These are phyloP conservation scores for Sporothrix schenckii DNA, from an alignment of 2,329 filamentous ascomycete genomes.

Conservation along the genomic window DNA sequence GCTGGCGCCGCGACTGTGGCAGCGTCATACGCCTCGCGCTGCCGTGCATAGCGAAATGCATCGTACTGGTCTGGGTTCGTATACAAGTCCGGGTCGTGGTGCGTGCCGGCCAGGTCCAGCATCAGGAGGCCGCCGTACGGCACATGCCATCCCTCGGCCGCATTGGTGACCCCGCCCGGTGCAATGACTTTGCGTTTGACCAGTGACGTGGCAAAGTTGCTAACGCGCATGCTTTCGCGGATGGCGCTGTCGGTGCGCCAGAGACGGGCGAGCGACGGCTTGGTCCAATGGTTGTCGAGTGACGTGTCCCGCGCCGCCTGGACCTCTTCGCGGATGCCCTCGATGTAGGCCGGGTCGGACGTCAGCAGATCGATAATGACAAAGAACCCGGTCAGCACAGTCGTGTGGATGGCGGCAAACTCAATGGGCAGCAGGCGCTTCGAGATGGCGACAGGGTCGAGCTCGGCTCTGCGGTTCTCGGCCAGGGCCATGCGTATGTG, in stretches of 20 bases:
- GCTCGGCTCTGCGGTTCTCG: constrained; percentile 50
- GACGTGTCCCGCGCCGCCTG: constrained; percentile 38
- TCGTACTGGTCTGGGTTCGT: constrained; percentile 50
- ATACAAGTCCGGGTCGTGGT: constrained; percentile 53
- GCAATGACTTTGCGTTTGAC: constrained; percentile 52
- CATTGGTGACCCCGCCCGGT: constrained; percentile 44
- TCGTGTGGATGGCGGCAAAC: constrained; percentile 63
- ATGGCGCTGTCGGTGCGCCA: constrained; percentile 56
- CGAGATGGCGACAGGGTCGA: constrained; percentile 53
- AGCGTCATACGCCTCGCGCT: constrained; percentile 47
- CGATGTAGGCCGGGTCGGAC: constrained; percentile 45
- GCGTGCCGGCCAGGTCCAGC: constrained; percentile 50
- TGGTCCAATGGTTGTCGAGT: constrained; percentile 49
- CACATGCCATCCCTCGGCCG: constrained; percentile 50
- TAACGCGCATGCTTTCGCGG: constrained; percentile 56
- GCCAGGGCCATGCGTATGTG: constrained; percentile 54
- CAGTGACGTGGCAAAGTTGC: constrained; percentile 52
- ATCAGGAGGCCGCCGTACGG: constrained; percentile 51
- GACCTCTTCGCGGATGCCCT: constrained; percentile 51
- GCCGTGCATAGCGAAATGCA: constrained; percentile 53
- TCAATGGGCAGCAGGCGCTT: constrained; percentile 58
- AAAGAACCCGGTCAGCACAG: constrained; percentile 54
- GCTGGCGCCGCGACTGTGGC: constrained; percentile 32
- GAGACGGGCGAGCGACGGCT: constrained; percentile 48
- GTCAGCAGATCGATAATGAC: constrained; percentile 53